Percentiles rank a stretch among this genome's conserved stretches.
These are phyloP conservation scores for Pseudocercospora pini-densiflorae DNA, from an alignment of 2,329 filamentous ascomycete genomes.

Conservation along the genomic window DNA sequence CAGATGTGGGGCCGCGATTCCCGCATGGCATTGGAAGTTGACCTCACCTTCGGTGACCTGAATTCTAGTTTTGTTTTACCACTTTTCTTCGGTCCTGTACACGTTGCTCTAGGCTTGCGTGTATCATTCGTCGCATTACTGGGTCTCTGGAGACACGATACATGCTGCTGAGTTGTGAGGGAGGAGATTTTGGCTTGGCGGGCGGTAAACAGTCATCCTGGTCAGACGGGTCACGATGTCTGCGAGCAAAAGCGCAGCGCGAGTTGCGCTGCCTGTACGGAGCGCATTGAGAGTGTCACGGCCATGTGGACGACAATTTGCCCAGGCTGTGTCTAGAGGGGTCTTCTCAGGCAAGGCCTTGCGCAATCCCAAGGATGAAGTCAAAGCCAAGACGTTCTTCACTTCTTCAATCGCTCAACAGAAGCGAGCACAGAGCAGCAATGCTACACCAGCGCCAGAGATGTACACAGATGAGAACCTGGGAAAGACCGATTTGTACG, in stretches of 20 bases:
- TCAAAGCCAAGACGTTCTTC: conserved; percentile 25
- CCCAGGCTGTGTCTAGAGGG: conserved; percentile 5
- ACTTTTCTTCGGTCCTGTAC: background rate
- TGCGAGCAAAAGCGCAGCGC: conserved; percentile 18
- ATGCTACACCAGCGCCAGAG: conserved; percentile 34
- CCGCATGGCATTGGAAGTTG: background rate
- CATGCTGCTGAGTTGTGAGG: background rate
- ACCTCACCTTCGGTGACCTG: background rate
- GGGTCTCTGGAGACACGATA: background rate
- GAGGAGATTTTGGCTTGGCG: background rate
- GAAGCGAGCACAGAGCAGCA: conserved; percentile 33
- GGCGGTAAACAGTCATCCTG: conserved; percentile 11
- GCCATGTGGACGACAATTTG: background rate
- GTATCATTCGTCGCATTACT: background rate
- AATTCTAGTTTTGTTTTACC: background rate
- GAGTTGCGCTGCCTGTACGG: conserved; percentile 20
- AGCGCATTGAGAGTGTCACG: conserved; percentile 12
- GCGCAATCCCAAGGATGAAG: conserved; percentile 18
- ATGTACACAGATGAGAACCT: conserved; percentile 38
- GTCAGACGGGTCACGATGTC: conserved; percentile 19
- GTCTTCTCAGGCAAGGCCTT: conserved; percentile 13
- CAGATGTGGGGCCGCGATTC: background rate
- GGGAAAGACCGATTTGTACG: conserved; percentile 71
- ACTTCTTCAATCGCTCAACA: conserved; percentile 28
- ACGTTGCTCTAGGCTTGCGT: background rate